A percentile compares a stretch with the other conserved stretches of the same genome.
phyloP scores from a whole-genome alignment of 352 stramenopile species.

The Globisporangium mamillatum region DNA sequence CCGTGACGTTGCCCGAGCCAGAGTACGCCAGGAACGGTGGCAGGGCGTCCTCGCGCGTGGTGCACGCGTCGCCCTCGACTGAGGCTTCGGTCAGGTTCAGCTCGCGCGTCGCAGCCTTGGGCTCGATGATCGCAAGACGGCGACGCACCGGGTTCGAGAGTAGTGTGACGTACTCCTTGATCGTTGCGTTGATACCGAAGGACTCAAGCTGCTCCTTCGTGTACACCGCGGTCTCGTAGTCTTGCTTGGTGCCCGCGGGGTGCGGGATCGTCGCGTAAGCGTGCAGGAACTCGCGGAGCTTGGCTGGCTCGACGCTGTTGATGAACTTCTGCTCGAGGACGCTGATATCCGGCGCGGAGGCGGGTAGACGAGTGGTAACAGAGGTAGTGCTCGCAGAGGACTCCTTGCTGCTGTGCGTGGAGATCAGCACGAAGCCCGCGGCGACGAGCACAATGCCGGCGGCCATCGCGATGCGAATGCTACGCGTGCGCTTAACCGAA shows the following conservation, averaged over 20 bases:
- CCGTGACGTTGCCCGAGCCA: slow-evolving; percentile 65
- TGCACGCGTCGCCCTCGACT: slow-evolving; percentile 66
- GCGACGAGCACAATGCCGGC: slow-evolving; percentile 2
- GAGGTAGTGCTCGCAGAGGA: background rate
- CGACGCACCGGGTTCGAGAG: slow-evolving; percentile 59
- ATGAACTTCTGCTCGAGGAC: slow-evolving; percentile 11
- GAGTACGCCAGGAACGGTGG: slow-evolving; percentile 85
- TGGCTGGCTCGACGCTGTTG: background rate
- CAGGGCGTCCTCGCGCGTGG: slow-evolving; percentile 45
- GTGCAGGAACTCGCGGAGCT: slow-evolving; percentile 14
- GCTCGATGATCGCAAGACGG: slow-evolving; percentile 43
- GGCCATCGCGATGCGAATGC: slow-evolving; percentile 17
- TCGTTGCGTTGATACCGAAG: slow-evolving; percentile 36
- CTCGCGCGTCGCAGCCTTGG: slow-evolving; percentile 23
- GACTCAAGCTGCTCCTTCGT: slow-evolving; percentile 26
- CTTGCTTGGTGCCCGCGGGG: slow-evolving; percentile 20
- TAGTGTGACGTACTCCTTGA: slow-evolving; percentile 28
- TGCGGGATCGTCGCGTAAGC: slow-evolving; percentile 11
- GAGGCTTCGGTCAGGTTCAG: slow-evolving; percentile 58
- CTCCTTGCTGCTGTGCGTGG: background rate
- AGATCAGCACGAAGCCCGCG: slow-evolving; percentile 9
- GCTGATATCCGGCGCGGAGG: background rate
- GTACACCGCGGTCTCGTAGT: slow-evolving; percentile 33
- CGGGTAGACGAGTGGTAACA: background rate
- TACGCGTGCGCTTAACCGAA: background rate